Evolutionary conservation across 140 eudicot species (phyloP).

Genomic region (Bidens hawaiensis): DNA sequence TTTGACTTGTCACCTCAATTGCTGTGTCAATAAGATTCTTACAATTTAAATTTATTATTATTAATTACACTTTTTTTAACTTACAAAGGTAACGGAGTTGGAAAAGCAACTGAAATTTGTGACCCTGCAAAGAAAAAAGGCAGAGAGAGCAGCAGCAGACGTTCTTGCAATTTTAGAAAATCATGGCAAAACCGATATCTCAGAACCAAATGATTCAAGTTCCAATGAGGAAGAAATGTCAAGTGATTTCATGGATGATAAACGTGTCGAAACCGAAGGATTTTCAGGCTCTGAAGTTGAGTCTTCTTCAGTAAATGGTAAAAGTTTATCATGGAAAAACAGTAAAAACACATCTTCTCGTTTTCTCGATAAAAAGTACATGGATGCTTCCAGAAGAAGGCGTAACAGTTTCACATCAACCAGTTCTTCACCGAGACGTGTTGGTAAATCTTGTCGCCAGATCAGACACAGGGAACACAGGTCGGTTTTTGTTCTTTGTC

Average conservation of each 20-base stretch:
- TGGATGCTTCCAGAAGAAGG: constrained; percentile 62
- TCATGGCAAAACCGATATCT: constrained; percentile 58
- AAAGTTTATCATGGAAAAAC: constrained; percentile 91
- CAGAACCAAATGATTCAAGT: constrained; percentile 66
- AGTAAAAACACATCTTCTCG: constrained; percentile 44
- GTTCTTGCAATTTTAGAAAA: constrained; percentile 74
- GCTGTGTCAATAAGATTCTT: background rate
- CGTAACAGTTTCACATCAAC: constrained; percentile 47
- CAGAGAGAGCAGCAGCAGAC: constrained; percentile 84
- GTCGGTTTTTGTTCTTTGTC: constrained; percentile 35
- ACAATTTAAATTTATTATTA: background rate
- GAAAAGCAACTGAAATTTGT: constrained; percentile 82
- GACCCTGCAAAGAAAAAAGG: constrained; percentile 72
- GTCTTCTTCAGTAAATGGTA: constrained; percentile 61
- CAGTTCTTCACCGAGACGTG: constrained; percentile 56
- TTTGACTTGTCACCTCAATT: background rate
- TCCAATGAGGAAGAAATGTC: constrained; percentile 58
- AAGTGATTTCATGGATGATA: constrained; percentile 27
- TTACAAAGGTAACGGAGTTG: constrained; percentile 63
- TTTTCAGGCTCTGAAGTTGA: constrained; percentile 75
- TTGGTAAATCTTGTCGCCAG: constrained; percentile 94
- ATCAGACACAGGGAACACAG: constrained; percentile 62
- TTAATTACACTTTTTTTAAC: constrained; percentile 1
- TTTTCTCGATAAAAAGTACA: constrained; percentile 41
- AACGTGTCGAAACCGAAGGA: constrained; percentile 36